phyloP scores from a whole-genome alignment of 2,329 filamentous ascomycete species.

The Phialophora macrospora region DNA sequence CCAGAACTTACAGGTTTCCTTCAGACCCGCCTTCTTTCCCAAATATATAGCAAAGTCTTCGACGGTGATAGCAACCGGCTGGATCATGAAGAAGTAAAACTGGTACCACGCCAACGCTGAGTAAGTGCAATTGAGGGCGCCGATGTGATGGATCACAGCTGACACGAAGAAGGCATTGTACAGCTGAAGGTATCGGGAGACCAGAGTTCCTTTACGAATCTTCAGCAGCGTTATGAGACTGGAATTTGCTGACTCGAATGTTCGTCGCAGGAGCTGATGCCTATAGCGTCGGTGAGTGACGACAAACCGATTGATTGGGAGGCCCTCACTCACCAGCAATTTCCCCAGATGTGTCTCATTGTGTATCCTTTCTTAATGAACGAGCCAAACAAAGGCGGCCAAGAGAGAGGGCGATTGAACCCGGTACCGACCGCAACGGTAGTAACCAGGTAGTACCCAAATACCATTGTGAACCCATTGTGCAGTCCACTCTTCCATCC shows the following conservation, averaged over 20 bases:
- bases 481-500: constrained; percentile 24
- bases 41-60: constrained; percentile 31
- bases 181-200: constrained; percentile 32
- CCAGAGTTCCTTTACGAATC: constrained; percentile 20
- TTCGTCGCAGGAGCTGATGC: constrained; percentile 34
- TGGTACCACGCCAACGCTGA: constrained; percentile 22
- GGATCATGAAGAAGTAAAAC: constrained; percentile 33
- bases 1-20: constrained; percentile 24
- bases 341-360: constrained; percentile 32
- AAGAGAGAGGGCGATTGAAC: constrained; percentile 23
- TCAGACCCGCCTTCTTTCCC: constrained; percentile 23
- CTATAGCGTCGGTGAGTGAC: constrained; percentile 16
- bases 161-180: constrained; percentile 34
- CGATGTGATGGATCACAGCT: constrained; percentile 31
- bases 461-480: constrained; percentile 26
- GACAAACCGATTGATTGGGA: background rate
- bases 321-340: constrained; percentile 23
- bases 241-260: constrained; percentile 26
- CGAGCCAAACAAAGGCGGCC: constrained; percentile 32
- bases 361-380: constrained; percentile 29
- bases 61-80: constrained; percentile 30
- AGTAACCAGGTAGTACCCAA: constrained; percentile 29
- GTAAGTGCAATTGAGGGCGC: constrained; percentile 30
- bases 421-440: constrained; percentile 20
- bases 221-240: constrained; percentile 9